Percentiles rank a stretch among this genome's conserved stretches.
Conservation (phyloP, 371 early-diverging fungal genomes). For the Apophysomyces ossiformis region DNA sequence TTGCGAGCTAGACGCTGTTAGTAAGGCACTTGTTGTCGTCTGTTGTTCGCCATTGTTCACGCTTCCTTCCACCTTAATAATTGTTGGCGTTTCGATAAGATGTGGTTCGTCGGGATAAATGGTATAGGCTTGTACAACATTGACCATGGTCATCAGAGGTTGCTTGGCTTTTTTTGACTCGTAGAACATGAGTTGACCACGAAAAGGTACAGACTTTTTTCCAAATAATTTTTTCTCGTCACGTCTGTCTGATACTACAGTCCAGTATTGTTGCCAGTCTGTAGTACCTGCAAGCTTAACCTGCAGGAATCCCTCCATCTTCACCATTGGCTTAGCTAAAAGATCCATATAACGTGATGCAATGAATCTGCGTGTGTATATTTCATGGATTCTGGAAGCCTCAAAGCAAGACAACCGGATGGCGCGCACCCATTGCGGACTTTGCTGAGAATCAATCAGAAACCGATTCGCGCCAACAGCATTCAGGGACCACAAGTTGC, state of each 20-base stretch:
- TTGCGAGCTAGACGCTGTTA: conserved; percentile 46
- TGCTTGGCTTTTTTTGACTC: conserved; percentile 61
- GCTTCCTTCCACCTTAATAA: conserved; percentile 51
- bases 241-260: conserved; percentile 60
- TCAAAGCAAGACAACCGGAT: conserved; percentile 82
- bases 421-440: conserved; percentile 61
- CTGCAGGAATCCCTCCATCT: conserved; percentile 58
- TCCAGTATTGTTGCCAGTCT: conserved; percentile 70
- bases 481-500: conserved; percentile 62
- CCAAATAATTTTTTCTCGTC: conserved; percentile 60
- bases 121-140: conserved; percentile 73
- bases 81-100: conserved; percentile 41
- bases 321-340: conserved; percentile 16
- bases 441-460: conserved; percentile 53
- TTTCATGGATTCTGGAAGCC: conserved; percentile 73
- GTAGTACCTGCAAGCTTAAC: conserved; percentile 67
- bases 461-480: conserved; percentile 72
- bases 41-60: conserved; percentile 31
- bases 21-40: conserved; percentile 31
- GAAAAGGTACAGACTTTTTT: conserved; percentile 53
- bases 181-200: conserved; percentile 63
- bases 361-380: conserved; percentile 71
- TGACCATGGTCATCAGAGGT: conserved; percentile 60
- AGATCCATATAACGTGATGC: conserved; percentile 25
- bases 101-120: conserved; percentile 69